Conservation (phyloP, 495 filamentous ascomycete species). For the Xylaria nigripes region DNA sequence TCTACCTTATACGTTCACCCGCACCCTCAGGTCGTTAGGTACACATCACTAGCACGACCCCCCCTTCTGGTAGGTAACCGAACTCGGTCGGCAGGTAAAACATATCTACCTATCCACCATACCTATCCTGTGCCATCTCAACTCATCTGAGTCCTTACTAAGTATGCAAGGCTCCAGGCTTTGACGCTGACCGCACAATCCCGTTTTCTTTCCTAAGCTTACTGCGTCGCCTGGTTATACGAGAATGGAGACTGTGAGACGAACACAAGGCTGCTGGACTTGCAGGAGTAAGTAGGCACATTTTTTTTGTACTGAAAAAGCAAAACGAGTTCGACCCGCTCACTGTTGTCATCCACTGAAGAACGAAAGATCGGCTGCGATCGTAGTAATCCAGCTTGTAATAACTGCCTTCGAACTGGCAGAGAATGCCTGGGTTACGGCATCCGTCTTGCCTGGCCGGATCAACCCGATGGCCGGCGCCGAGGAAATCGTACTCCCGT, state of each 20-base stretch:
- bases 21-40: background rate
- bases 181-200: conserved; percentile 2
- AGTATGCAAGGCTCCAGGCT: conserved; percentile 27
- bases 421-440: conserved; percentile 32
- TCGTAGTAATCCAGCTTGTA: conserved; percentile 30
- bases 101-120: background rate
- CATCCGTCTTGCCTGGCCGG: conserved; percentile 31
- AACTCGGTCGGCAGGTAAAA: background rate
- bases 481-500: conserved; percentile 23
- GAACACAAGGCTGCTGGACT: conserved; percentile 31
- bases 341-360: conserved; percentile 6
- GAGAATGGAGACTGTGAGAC: conserved; percentile 27
- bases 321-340: conserved; percentile 6
- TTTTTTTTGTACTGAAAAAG: background rate
- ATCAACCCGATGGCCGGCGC: conserved; percentile 29
- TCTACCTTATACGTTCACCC: background rate
- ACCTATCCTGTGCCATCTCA: conserved; percentile 13
- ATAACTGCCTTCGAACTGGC: conserved; percentile 31
- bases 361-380: conserved; percentile 35
- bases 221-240: conserved; percentile 5
- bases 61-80: background rate
- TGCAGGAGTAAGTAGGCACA: conserved; percentile 28
- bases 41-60: background rate
- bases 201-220: conserved; percentile 5
- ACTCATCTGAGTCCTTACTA: conserved; percentile 11